A percentile compares a stretch with the other conserved stretches of the same genome.
Conservation (phyloP, 1,284 basidiomycete genomes). For the Boletus calvinii region DNA sequence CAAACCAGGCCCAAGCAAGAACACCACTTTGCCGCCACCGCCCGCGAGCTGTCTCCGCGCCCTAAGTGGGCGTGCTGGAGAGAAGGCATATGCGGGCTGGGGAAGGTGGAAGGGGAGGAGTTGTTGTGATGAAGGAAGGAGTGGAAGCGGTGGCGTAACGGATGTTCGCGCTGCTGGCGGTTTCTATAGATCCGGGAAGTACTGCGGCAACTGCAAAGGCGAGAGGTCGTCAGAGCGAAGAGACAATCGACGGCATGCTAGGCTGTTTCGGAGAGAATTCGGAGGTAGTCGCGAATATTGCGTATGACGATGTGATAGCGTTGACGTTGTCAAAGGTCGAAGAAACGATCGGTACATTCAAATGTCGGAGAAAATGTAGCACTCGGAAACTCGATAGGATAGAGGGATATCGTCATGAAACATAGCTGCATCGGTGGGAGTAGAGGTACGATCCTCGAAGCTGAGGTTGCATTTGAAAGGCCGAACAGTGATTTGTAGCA, state of each 20-base stretch:
- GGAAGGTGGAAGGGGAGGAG: background rate
- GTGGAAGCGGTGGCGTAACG: background rate
- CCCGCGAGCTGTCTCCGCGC: slow-evolving; percentile 14
- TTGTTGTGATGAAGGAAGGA: background rate
- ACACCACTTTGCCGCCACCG: slow-evolving; percentile 8
- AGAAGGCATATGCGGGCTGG: slow-evolving; percentile 10
- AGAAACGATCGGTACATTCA: background rate
- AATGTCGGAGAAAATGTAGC: background rate
- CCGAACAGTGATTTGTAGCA: background rate
- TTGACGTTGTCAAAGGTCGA: background rate
- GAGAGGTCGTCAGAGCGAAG: background rate
- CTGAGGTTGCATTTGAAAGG: background rate
- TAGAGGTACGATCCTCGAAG: background rate
- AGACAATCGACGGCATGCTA: slow-evolving; percentile 1
- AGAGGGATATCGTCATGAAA: slow-evolving; percentile 1
- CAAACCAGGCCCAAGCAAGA: background rate
- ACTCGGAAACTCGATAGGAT: background rate
- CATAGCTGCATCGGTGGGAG: background rate
- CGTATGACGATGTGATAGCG: background rate
- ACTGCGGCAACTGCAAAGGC: background rate
- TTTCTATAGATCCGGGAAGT: slow-evolving; percentile 2
- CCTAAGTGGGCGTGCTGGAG: slow-evolving; percentile 22
- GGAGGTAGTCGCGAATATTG: background rate
- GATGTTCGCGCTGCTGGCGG: background rate
- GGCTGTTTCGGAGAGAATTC: background rate